Evolutionary conservation across 352 stramenopile genomes (phyloP).

Genomic region (Phytophthora ramorum): DNA sequence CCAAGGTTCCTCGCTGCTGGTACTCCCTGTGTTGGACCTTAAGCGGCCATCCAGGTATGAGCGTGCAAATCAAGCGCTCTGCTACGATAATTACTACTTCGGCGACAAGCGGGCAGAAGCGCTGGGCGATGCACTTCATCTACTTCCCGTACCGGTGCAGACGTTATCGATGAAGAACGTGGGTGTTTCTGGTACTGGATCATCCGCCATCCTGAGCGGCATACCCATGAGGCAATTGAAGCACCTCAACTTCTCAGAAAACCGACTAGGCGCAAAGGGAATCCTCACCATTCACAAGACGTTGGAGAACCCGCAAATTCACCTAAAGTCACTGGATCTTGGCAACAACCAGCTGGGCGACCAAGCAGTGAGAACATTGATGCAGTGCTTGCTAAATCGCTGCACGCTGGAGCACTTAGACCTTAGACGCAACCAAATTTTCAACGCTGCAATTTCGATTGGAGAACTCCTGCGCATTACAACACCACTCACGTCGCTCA

Average conservation of each 20-base stretch:
- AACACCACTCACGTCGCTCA: conserved; percentile 60
- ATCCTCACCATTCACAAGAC: conserved; percentile 62
- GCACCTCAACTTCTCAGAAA: conserved; percentile 77
- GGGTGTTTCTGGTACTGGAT: conserved; percentile 61
- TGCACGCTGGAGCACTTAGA: conserved; percentile 73
- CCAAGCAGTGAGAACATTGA: conserved; percentile 55
- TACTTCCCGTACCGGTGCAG: conserved; percentile 63
- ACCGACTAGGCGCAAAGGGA: conserved; percentile 62
- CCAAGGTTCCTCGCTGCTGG: conserved; percentile 63
- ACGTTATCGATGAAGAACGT: conserved; percentile 79
- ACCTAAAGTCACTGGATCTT: conserved; percentile 69
- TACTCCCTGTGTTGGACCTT: conserved; percentile 71
- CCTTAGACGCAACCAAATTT: conserved; percentile 73
- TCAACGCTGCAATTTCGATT: conserved; percentile 58
- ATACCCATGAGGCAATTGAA: conserved; percentile 57
- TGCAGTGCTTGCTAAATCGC: conserved; percentile 72
- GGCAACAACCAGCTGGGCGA: conserved; percentile 81
- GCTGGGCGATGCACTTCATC: conserved; percentile 61
- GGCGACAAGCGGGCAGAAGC: conserved; percentile 70
- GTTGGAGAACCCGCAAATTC: conserved; percentile 59
- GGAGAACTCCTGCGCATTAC: conserved; percentile 71
- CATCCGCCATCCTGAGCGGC: conserved; percentile 63
- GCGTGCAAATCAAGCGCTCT: conserved; percentile 40
- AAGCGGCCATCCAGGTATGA: conserved; percentile 58
- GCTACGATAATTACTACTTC: conserved; percentile 83